Evolutionary conservation across 2,329 filamentous ascomycete genomes (phyloP).

Genomic region (Trichoderma harzianum): DNA sequence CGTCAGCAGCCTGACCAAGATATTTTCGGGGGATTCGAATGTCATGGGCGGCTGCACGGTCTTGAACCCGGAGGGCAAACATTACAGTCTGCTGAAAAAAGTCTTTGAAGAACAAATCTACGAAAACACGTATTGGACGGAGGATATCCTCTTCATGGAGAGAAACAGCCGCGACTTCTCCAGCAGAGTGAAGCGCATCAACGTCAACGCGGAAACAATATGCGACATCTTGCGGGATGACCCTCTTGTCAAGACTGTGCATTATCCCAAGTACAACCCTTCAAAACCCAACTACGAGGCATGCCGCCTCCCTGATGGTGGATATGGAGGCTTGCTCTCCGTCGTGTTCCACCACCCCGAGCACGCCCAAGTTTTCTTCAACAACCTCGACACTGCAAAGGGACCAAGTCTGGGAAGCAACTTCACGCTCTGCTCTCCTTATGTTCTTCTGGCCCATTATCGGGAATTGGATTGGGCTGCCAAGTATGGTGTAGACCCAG

Average conservation of each 20-base stretch:
- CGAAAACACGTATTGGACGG: constrained; percentile 90
- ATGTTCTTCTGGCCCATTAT: constrained; percentile 89
- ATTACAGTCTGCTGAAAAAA: constrained; percentile 67
- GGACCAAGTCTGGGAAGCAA: constrained; percentile 95
- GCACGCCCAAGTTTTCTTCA: constrained; percentile 79
- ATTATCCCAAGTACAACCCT: constrained; percentile 79
- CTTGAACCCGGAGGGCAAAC: constrained; percentile 62
- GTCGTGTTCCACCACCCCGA: constrained; percentile 69
- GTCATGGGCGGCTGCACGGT: constrained; percentile 88
- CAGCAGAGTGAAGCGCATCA: constrained; percentile 77
- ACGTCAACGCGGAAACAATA: constrained; percentile 79
- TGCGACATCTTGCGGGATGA: constrained; percentile 65
- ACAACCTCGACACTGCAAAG: constrained; percentile 82
- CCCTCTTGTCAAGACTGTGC: constrained; percentile 67
- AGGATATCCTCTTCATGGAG: constrained; percentile 93
- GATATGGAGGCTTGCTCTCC: constrained; percentile 87
- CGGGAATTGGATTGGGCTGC: constrained; percentile 87
- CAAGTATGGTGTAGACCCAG: constrained; percentile 73
- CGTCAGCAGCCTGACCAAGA: constrained; percentile 91
- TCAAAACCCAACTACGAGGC: constrained; percentile 73
- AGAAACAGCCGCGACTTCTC: constrained; percentile 93
- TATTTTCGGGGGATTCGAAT: constrained; percentile 96
- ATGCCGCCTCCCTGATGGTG: constrained; percentile 68
- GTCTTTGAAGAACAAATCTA: constrained; percentile 59
- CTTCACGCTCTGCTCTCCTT: constrained; percentile 89